phyloP scores from a whole-genome alignment of 2,329 filamentous ascomycete genomes.

The Macrophomina phaseolina region DNA sequence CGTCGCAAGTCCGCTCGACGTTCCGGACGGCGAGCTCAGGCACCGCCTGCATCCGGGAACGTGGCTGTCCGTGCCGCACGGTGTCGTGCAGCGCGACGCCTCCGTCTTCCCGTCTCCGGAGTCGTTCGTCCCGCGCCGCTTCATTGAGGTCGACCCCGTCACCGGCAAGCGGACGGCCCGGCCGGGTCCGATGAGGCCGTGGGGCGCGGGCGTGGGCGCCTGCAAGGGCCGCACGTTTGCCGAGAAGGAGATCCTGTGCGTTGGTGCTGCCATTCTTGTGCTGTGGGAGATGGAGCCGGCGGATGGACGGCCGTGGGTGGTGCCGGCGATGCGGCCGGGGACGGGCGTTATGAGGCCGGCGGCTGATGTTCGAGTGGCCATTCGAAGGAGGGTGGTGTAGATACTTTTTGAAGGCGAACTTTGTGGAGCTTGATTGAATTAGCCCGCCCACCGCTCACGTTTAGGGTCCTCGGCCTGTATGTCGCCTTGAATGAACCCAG shows the following conservation, averaged over 20 bases:
- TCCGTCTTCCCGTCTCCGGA: constrained; percentile 22
- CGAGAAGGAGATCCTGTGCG: constrained; percentile 56
- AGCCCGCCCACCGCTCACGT: too few species aligned
- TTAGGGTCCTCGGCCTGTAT: too few species aligned
- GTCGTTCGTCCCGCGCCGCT: constrained; percentile 23
- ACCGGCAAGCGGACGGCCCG: constrained; percentile 18
- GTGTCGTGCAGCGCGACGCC: constrained; percentile 8
- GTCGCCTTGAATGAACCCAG: too few species aligned
- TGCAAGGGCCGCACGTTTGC: constrained; percentile 59
- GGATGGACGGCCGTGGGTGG: constrained; percentile 19
- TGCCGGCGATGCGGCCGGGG: constrained; percentile 23
- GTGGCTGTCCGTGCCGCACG: constrained; percentile 8
- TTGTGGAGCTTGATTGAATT: too few species aligned
- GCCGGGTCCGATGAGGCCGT: constrained; percentile 27
- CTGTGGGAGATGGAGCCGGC: constrained; percentile 62
- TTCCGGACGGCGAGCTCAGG: constrained; percentile 37
- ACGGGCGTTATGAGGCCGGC: constrained; percentile 22
- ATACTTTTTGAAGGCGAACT: too few species aligned
- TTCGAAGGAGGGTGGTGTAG: neutral
- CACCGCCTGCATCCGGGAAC: constrained; percentile 30
- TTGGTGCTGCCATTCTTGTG: constrained; percentile 59
- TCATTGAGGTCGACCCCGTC: constrained; percentile 17
- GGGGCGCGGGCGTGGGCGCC: constrained; percentile 50
- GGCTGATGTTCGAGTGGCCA: neutral
- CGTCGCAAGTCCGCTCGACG: constrained; percentile 40